A percentile compares a stretch with the other conserved stretches of the same genome.
Evolutionary conservation across 768 basidiomycete species (phyloP).

Genomic region (Dacryopinax primogenitus): DNA sequence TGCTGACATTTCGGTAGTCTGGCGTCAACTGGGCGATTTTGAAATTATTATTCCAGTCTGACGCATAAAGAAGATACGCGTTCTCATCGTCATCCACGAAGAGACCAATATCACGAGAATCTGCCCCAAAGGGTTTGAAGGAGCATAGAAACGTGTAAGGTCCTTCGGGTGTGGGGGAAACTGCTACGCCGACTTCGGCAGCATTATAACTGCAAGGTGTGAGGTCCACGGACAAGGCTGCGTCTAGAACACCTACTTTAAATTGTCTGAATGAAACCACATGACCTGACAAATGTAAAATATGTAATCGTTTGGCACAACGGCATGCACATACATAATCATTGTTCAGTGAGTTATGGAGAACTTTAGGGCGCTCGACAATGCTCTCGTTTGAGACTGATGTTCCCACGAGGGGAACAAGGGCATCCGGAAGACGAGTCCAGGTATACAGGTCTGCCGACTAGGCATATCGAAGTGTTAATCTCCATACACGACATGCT

Average conservation of each 20-base stretch:
- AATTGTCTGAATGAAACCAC: slow-evolving; percentile 58
- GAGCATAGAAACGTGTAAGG: slow-evolving; percentile 46
- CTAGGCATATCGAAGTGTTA: slow-evolving; percentile 17
- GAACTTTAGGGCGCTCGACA: slow-evolving; percentile 53
- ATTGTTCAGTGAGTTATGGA: slow-evolving; percentile 24
- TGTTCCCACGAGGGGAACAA: slow-evolving; percentile 41
- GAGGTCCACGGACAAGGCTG: background rate
- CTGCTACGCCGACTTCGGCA: slow-evolving; percentile 51
- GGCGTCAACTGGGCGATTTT: slow-evolving; percentile 47
- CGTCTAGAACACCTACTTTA: slow-evolving; percentile 33
- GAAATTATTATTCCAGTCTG: slow-evolving; percentile 57
- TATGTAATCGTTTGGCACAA: background rate
- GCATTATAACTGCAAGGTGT: slow-evolving; percentile 39
- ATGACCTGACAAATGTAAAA: slow-evolving; percentile 38
- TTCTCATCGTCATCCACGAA: slow-evolving; percentile 43
- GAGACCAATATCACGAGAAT: slow-evolving; percentile 48
- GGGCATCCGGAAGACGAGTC: slow-evolving; percentile 46
- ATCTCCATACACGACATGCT: background rate
- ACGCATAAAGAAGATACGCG: slow-evolving; percentile 49
- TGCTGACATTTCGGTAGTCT: slow-evolving; percentile 45
- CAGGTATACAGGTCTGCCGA: slow-evolving; percentile 43
- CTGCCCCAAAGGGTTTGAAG: slow-evolving; percentile 44
- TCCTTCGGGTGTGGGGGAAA: slow-evolving; percentile 45
- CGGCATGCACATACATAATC: slow-evolving; percentile 28
- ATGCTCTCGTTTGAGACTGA: slow-evolving; percentile 46